Percentiles rank a stretch among this genome's conserved stretches.
These are phyloP conservation scores for Russula emetica DNA, from an alignment of 768 basidiomycete genomes.

Conservation along the genomic window DNA sequence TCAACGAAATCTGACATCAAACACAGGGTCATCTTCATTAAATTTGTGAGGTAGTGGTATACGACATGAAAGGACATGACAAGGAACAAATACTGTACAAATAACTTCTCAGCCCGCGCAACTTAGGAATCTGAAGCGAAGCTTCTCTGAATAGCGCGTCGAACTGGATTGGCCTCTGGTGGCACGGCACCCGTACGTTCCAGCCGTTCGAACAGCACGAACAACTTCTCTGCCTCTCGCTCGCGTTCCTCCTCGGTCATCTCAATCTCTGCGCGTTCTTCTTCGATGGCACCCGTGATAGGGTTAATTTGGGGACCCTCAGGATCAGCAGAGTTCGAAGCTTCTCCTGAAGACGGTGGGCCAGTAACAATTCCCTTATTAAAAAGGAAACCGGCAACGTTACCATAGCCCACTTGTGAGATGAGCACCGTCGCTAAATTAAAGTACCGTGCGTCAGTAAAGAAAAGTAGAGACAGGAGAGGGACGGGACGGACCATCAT, in stretches of 20 bases:
- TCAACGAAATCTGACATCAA: background rate
- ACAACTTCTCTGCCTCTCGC: constrained; percentile 84
- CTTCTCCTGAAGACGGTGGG: constrained; percentile 41
- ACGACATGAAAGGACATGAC: constrained; percentile 1
- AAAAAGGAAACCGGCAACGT: constrained; percentile 92
- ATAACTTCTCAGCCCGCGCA: background rate
- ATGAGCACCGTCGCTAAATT: constrained; percentile 60
- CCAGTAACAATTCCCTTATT: constrained; percentile 78
- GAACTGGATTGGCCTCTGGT: constrained; percentile 63
- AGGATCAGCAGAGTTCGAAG: constrained; percentile 32
- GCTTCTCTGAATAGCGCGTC: constrained; percentile 59
- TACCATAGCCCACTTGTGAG: constrained; percentile 88
- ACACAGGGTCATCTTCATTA: constrained; percentile 13
- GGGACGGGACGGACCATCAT: constrained; percentile 49
- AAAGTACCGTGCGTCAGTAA: background rate
- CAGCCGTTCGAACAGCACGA: constrained; percentile 86
- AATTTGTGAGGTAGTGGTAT: constrained; percentile 14
- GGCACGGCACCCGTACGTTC: constrained; percentile 70
- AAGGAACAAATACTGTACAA: constrained; percentile 1
- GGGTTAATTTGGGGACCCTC: constrained; percentile 61
- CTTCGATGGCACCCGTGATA: constrained; percentile 72
- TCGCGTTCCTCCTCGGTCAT: constrained; percentile 98
- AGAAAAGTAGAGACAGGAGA: background rate
- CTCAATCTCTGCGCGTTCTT: constrained; percentile 38
- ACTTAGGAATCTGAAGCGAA: constrained; percentile 30